These are phyloP conservation scores for Fusarium sororula DNA, from an alignment of 2,329 filamentous ascomycete species.

Conservation along the genomic window DNA sequence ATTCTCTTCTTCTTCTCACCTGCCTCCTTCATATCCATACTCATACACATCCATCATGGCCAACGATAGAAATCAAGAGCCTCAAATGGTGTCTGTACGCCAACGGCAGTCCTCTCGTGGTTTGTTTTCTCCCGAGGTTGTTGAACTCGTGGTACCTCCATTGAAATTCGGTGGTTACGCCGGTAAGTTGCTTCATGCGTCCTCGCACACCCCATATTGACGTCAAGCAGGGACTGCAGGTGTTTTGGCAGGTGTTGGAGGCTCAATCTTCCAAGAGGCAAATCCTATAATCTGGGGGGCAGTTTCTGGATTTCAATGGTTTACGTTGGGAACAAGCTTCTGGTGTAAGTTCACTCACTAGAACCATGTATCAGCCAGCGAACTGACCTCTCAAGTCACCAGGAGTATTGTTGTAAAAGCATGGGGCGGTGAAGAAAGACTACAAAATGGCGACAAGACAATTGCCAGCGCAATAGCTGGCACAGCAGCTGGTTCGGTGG, in stretches of 20 bases:
- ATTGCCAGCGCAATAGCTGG: conserved; percentile 77
- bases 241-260: conserved; percentile 71
- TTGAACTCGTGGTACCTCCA: conserved; percentile 59
- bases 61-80: conserved; percentile 23
- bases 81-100: conserved; percentile 32
- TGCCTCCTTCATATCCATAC: neutral
- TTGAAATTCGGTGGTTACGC: conserved; percentile 67
- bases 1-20: neutral
- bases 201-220: conserved; percentile 25
- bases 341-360: conserved; percentile 66
- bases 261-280: conserved; percentile 75
- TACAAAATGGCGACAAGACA: conserved; percentile 67
- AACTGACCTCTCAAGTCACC: conserved; percentile 53
- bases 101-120: conserved; percentile 45
- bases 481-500: conserved; percentile 71
- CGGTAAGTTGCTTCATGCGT: conserved; percentile 53
- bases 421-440: conserved; percentile 60
- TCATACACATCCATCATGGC: conserved; percentile 26
- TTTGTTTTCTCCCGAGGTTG: conserved; percentile 54
- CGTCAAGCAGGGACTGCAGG: conserved; percentile 64
- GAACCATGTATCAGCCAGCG: neutral
- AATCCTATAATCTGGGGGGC: conserved; percentile 76
- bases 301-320: conserved; percentile 82
- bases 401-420: conserved; percentile 57
- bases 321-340: conserved; percentile 78